Conservation (phyloP, 352 stramenopile species). For the Pythium utonaiense region DNA sequence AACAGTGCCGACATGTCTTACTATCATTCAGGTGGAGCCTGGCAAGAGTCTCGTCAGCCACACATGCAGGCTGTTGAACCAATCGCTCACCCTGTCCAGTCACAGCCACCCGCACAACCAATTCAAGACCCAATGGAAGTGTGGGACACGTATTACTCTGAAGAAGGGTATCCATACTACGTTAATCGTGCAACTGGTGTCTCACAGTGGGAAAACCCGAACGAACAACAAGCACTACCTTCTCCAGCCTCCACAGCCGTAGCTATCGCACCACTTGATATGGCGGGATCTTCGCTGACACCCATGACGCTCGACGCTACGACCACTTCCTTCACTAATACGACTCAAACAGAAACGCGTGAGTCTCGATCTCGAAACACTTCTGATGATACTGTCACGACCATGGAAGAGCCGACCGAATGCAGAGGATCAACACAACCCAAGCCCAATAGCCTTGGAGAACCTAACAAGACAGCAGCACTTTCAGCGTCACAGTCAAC, state of each 20-base stretch:
- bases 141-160: constrained; percentile 70
- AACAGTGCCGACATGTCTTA: constrained; percentile 7
- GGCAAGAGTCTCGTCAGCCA: constrained; percentile 6
- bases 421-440: background rate
- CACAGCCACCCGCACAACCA: background rate
- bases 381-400: background rate
- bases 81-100: background rate
- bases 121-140: constrained; percentile 10
- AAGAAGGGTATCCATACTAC: constrained; percentile 79
- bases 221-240: background rate
- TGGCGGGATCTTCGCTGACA: background rate
- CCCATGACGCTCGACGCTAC: background rate
- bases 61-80: background rate
- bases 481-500: background rate
- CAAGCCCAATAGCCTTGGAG: background rate
- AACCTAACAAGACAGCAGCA: background rate
- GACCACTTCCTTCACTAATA: background rate
- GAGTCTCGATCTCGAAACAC: background rate
- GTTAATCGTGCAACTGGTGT: constrained; percentile 60
- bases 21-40: constrained; percentile 3
- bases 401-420: background rate
- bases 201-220: constrained; percentile 79
- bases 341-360: background rate
- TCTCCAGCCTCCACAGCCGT: background rate
- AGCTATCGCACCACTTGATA: constrained; percentile 1